Evolutionary conservation across 2,329 filamentous ascomycete genomes (phyloP), one percentile per base, ranked within the genome.

Genomic region (Fusarium sp.): DNA sequence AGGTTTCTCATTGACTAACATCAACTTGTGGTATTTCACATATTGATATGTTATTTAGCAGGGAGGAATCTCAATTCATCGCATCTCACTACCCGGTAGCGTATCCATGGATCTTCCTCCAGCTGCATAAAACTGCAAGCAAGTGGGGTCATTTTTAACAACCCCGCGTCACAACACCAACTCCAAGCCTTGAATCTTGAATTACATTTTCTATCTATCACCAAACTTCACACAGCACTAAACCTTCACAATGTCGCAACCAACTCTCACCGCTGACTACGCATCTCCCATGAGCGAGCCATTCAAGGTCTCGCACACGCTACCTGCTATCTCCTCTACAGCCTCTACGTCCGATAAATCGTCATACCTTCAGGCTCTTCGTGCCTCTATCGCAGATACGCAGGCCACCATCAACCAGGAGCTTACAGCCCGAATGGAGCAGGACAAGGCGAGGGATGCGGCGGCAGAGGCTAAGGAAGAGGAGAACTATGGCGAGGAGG

Each of bases 401-500:
- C 92, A 94, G 75, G 84, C 84, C 57, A 81, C 84, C 50, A 82
- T 94, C 76, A 95, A 95, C 79, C 82, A 80, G 66, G 89, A 92
- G 75, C 83, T 95, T 61, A 94, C 92, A 7, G 76, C 82, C 52
- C 87, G 89, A 58, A 94, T 94, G 92, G 90, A 90, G 37, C 84
- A 91, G 64, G 91, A 94, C 75, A 91, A 90, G 75, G 80, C 79
- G 10, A 79, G 81, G 15, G 83, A 83, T 17, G 79, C 78, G 2
- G 77, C 78, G 4, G 84, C 88, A 62, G 87, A 90, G 62, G 82
- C 78, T 13, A 84, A 86, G 65, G 88, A 90, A 75, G 92, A 93
- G 75, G 88, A 92, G 73, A 91, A 94, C 75, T 97, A 97, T 76
- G 94, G 93, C 47, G 94, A 97, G 78, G 93, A 97, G 77, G 87